These are phyloP conservation scores for Agrostemma githago DNA, from an alignment of 148 eudicot genomes.

Conservation along the genomic window DNA sequence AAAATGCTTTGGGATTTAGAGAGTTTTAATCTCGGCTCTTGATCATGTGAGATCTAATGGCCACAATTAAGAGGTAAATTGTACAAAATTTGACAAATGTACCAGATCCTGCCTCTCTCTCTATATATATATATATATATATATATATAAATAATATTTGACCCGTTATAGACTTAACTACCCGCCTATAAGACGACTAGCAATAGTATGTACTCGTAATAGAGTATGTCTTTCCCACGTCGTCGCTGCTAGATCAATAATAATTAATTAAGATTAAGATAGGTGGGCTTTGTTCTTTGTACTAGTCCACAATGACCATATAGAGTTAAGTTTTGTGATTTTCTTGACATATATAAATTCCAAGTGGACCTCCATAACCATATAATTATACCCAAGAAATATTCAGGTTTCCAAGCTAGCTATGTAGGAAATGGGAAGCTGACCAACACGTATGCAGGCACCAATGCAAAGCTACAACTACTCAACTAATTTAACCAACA, in stretches of 20 bases:
- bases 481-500: slow-evolving; percentile 1
- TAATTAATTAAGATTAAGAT: background rate
- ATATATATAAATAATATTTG: too few species aligned
- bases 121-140: too few species aligned
- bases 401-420: background rate
- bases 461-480: background rate
- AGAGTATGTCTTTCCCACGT: background rate
- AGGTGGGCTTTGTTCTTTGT: background rate
- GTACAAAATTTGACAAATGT: too few species aligned
- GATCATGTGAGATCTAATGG: too few species aligned
- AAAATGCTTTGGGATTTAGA: too few species aligned
- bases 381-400: background rate
- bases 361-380: slow-evolving; percentile 1
- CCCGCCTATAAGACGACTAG: too few species aligned
- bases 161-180: too few species aligned
- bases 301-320: background rate
- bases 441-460: background rate
- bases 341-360: background rate
- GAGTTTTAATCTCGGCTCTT: too few species aligned
- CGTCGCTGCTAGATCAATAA: background rate
- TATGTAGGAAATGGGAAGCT: background rate
- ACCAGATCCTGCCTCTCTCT: too few species aligned
- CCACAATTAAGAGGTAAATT: too few species aligned
- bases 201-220: too few species aligned
- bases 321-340: too few species aligned